Conservation (phyloP, 495 filamentous ascomycete genomes). For the Neurospora pannonica region DNA sequence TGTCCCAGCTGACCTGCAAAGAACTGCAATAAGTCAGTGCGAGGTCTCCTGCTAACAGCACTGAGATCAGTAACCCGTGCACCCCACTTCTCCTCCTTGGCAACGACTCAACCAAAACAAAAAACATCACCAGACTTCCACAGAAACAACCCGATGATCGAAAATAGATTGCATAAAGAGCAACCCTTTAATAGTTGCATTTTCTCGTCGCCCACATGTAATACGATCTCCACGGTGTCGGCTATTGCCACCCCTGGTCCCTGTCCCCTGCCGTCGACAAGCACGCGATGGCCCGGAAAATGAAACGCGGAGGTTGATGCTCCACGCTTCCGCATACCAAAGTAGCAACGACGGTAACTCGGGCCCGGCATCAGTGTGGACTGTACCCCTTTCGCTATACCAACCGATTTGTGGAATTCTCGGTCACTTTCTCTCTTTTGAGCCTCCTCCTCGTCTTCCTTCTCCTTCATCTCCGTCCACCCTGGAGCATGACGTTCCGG, state of each 20-base stretch:
- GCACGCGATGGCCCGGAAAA: not conserved
- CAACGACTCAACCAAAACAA: not conserved
- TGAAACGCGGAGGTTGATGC: constrained; percentile 14
- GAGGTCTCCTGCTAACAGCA: not conserved
- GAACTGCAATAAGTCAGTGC: not conserved
- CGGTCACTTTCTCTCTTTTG: not conserved
- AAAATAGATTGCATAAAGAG: not conserved
- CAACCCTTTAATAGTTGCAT: not conserved
- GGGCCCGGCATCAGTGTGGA: constrained; percentile 5
- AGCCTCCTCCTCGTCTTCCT: not conserved
- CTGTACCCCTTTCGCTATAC: not conserved
- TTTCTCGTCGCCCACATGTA: not conserved
- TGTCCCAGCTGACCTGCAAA: not conserved
- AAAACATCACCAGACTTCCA: not conserved
- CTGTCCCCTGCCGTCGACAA: not conserved
- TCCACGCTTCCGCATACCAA: constrained; percentile 10
- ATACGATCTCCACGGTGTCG: not conserved
- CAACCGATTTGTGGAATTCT: constrained; percentile 14
- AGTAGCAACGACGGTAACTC: constrained; percentile 15
- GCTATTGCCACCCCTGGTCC: not conserved
- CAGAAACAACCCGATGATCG: not conserved
- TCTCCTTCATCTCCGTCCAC: not conserved
- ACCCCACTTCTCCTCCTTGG: not conserved
- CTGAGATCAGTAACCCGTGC: not conserved
- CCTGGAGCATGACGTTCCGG: constrained; percentile 5